Percentiles rank a stretch among this genome's conserved stretches.
Evolutionary conservation across 2,329 filamentous ascomycete genomes (phyloP).

Genomic region (Nemania sp.): DNA sequence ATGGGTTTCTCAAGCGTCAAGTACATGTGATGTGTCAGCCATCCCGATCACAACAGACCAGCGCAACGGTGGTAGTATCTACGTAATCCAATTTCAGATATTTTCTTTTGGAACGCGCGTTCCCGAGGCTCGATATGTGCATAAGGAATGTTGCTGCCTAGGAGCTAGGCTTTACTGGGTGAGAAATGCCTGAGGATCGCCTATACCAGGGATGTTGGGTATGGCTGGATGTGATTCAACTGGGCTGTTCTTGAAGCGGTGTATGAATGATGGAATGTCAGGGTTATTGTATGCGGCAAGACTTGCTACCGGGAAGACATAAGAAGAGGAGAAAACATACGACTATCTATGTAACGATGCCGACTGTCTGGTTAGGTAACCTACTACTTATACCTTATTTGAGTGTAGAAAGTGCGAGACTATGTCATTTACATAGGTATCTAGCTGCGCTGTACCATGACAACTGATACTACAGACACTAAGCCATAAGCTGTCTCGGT

Average conservation of each 20-base stretch:
- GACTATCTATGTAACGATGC: not conserved
- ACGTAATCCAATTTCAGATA: not conserved
- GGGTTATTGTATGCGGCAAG: not conserved
- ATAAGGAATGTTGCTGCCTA: constrained; percentile 3
- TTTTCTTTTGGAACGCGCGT: constrained; percentile 4
- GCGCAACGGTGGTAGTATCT: too few relatives aligned
- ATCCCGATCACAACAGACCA: not conserved
- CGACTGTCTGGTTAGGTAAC: too few relatives aligned
- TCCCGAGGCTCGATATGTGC: not conserved
- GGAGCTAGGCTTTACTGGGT: not conserved
- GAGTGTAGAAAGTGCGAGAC: not conserved
- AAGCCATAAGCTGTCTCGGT: too few relatives aligned
- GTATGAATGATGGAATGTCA: not conserved
- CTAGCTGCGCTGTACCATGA: too few relatives aligned
- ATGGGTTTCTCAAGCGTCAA: too few relatives aligned
- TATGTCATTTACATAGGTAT: too few relatives aligned
- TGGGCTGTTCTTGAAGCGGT: constrained; percentile 13
- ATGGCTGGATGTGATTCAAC: constrained; percentile 1
- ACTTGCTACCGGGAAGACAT: not conserved
- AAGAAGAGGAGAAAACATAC: not conserved
- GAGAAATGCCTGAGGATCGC: not conserved
- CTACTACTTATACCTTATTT: not conserved
- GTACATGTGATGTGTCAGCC: too few relatives aligned
- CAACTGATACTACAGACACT: too few relatives aligned
- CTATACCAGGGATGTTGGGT: constrained; percentile 6